A percentile compares a stretch with the other conserved stretches of the same genome.
Evolutionary conservation across 208 protist genomes (phyloP).

Genomic region (Crithidia bombi): DNA sequence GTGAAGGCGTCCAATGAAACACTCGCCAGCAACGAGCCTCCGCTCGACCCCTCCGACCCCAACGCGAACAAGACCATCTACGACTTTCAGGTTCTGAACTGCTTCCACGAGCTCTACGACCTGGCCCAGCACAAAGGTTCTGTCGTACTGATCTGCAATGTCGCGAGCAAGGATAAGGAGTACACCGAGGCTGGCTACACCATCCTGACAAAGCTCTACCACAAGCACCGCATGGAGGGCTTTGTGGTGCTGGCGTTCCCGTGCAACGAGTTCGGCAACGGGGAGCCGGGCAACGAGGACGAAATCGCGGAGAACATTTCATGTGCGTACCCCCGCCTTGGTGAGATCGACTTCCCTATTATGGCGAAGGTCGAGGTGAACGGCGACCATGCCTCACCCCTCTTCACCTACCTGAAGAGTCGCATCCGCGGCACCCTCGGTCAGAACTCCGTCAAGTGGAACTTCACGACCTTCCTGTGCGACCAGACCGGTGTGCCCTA

Average conservation of each 20-base stretch:
- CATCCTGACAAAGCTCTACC: conserved; percentile 68
- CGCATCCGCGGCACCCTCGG: conserved; percentile 56
- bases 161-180: conserved; percentile 87
- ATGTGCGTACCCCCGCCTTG: conserved; percentile 47
- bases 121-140: conserved; percentile 80
- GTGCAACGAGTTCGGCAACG: conserved; percentile 89
- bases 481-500: conserved; percentile 60
- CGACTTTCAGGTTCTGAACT: conserved; percentile 67
- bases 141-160: conserved; percentile 89
- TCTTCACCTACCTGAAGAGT: conserved; percentile 82
- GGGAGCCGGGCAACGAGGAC: conserved; percentile 81
- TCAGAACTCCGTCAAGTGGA: conserved; percentile 86
- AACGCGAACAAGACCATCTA: conserved; percentile 51
- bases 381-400: conserved; percentile 67
- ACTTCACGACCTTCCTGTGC: conserved; percentile 92
- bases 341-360: conserved; percentile 69
- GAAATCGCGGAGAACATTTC: conserved; percentile 77
- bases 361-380: conserved; percentile 91
- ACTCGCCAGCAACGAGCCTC: conserved; percentile 14
- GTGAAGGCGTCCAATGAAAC: conserved; percentile 16
- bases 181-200: conserved; percentile 80
- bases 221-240: conserved; percentile 67
- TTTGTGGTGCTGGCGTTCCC: conserved; percentile 90
- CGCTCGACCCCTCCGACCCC: conserved; percentile 16
- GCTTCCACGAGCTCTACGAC: conserved; percentile 72